Base-by-base conservation (phyloP, 495 filamentous ascomycete species). In the Podospora conica region DNA sequence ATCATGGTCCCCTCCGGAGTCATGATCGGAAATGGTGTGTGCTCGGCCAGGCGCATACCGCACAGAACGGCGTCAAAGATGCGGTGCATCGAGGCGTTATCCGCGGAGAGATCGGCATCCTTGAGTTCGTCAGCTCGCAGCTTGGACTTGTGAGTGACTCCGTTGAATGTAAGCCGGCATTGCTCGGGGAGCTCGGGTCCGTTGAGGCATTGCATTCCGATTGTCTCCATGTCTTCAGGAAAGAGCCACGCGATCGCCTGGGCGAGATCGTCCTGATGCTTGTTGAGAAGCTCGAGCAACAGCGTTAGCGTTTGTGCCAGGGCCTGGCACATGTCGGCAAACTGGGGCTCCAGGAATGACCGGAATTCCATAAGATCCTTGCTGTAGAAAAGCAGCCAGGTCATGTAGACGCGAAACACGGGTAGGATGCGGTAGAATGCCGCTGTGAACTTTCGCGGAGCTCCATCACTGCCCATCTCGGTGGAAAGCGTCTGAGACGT, bases 191-290 rank as follows among this genome's bases (percentile, higher is more conserved):
- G 66, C 1, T 61, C 60, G 1, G 74, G 60, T 3, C 72, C 72
- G 53, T 79, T 76, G n/a, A 82, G 68, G n/a, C 77, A 76, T 21
- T 70, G 68, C 23, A 81, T 73, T 21, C 80, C 79, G 25, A 80
- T 62, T 11, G 78, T 76, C 63, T 81, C 76, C 22, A 71, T 70
- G 57, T 82, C 80, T 66, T 82, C 80, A 1, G 72, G 68, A 10
- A 82, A 72, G 3, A 71, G 70, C 65, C 67, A 75, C 2, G 67
- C 66, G 21, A 76, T 70, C 53, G 75, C 74, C 57, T 68, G 74
- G 21, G 72, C 72, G n/a, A 75, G 60, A 1, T 65, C 67, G 11
- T 70, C 69, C 3, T 56, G 58, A 2, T 67, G 62, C 54, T 61
- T 71, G n/a, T 65, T 67, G 23, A 76, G 65, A n/a, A 78, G 64